These are phyloP conservation scores for Castanospermum australe DNA, from an alignment of 306 rosid genomes.

Conservation along the genomic window DNA sequence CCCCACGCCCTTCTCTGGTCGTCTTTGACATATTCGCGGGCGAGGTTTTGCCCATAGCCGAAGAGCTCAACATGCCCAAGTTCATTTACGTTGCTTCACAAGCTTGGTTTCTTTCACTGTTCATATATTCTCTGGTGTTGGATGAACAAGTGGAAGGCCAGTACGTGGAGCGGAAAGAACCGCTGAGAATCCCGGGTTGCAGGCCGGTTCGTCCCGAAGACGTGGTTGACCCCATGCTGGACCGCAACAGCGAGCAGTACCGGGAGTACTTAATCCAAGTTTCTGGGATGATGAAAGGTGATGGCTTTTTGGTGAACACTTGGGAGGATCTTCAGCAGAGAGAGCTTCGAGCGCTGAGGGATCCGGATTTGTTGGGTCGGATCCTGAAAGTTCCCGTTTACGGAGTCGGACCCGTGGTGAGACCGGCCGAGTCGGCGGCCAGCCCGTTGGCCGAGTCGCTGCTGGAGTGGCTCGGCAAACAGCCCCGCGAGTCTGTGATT, in stretches of 20 bases:
- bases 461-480: slow-evolving; percentile 39
- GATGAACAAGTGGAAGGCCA: slow-evolving; percentile 33
- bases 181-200: slow-evolving; percentile 36
- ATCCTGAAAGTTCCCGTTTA: slow-evolving; percentile 16
- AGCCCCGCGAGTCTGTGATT: slow-evolving; percentile 37
- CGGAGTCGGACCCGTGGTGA: slow-evolving; percentile 41
- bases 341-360: slow-evolving; percentile 14
- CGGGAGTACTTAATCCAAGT: background rate
- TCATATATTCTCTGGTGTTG: background rate
- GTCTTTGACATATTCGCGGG: slow-evolving; percentile 33
- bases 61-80: slow-evolving; percentile 32
- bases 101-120: slow-evolving; percentile 21
- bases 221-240: slow-evolving; percentile 30
- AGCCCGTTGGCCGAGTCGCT: background rate
- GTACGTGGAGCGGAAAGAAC: slow-evolving; percentile 29
- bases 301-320: slow-evolving; percentile 41
- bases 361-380: background rate
- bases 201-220: slow-evolving; percentile 23
- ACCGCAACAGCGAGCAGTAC: slow-evolving; percentile 35
- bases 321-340: slow-evolving; percentile 36
- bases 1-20: background rate
- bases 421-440: background rate
- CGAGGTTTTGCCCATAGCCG: slow-evolving; percentile 17
- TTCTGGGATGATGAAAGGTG: background rate
- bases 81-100: background rate